Evolutionary conservation across 2,329 filamentous ascomycete species (phyloP), one percentile per base, ranked within the genome.

Genomic region (Leptodontidium sp.): DNA sequence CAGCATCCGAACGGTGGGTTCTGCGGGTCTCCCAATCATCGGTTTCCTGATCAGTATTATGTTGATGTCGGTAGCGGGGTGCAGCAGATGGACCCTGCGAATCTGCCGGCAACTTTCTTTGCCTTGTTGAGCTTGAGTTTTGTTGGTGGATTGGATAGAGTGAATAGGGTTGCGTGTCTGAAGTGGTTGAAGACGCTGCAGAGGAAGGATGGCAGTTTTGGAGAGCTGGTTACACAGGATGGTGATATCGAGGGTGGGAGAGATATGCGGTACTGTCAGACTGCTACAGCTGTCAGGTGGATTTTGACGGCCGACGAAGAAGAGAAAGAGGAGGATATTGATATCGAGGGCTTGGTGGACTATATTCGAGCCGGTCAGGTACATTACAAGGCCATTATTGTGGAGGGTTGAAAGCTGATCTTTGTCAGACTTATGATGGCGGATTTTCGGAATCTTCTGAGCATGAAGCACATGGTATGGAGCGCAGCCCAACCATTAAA

Each of bases 1-100:
- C 95, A 98, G 80, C 92, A 97, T 74, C 90, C 92, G 0, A 84
- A 87, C 45, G 96, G 96, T 35, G 96, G 96, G 17, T 98, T 99
- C 81, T 91, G 93, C 72, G 94, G 93, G 50, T 94, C 93, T 71
- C 91, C 94, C 1, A 93, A 86, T 80, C 79, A 97, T 85, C 72
- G 71, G 11, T 82, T 74, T 70, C 80, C 81, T 40, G 72, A 75
- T 57, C 72, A 69, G 8, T 77, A 74, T 49, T 78, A 80, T 69
- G 67, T 67, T 26, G 75, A 78, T 65, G 76, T 76, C 17, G 78
- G 81, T 14, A 79, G 80, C 5, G 80, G 75, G 26, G 81, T 83
- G 47, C 89, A 89, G 74, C 82, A 83, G 65, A 91, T 89, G 88
- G 90, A 93, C 80, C 88, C 89, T n/a, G 88, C 94, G 0, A 97